Evolutionary conservation across 768 basidiomycete species (phyloP).

Genomic region (Crucibulum laeve): DNA sequence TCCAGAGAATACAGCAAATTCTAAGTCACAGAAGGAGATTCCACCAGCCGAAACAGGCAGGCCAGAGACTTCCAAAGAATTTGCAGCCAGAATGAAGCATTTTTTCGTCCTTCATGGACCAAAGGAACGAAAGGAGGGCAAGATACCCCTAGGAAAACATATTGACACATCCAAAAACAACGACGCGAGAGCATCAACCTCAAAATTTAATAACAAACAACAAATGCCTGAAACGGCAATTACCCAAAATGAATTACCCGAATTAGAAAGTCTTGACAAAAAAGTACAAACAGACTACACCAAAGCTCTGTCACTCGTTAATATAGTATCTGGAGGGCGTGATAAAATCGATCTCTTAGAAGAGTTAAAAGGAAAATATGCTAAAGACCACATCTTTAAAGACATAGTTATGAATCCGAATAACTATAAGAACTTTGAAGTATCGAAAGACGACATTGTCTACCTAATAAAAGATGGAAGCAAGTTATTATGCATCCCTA

Average conservation of each 20-base stretch:
- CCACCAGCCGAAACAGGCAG: background rate
- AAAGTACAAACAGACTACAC: background rate
- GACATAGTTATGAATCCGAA: conserved; percentile 4
- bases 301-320: conserved; percentile 12
- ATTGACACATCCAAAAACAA: too few species aligned
- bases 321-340: background rate
- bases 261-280: background rate
- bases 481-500: conserved; percentile 12
- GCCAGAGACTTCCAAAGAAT: conserved; percentile 7
- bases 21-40: too few species aligned
- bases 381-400: conserved; percentile 6
- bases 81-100: conserved; percentile 1
- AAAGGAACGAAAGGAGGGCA: conserved; percentile 9
- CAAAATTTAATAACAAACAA: conserved; percentile 1
- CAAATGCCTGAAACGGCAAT: background rate
- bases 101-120: conserved; percentile 7
- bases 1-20: too few species aligned
- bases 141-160: conserved; percentile 13
- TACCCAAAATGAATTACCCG: background rate
- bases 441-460: conserved; percentile 5
- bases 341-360: conserved; percentile 5
- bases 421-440: conserved; percentile 7
- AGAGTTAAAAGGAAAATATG: conserved; percentile 5
- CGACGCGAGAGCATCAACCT: conserved; percentile 16
- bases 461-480: background rate